Percentiles rank a stretch among this genome's conserved stretches.
Evolutionary conservation across 805 yeast species (phyloP).

Genomic region (Suhomyces vadensis): DNA sequence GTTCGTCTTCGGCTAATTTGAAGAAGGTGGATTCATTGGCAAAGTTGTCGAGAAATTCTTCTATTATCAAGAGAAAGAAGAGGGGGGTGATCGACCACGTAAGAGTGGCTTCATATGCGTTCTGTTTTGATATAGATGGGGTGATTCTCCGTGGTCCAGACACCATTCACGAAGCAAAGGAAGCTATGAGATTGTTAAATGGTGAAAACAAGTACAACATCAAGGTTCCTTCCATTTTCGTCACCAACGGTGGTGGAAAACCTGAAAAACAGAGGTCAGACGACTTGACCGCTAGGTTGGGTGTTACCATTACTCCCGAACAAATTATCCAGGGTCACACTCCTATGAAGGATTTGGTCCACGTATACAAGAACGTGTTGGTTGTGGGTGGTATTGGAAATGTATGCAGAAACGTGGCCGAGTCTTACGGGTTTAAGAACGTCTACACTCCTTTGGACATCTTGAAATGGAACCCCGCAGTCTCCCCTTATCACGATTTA

Average conservation of each 20-base stretch:
- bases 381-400: conserved; percentile 91
- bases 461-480: conserved; percentile 84
- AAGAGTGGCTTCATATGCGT: conserved; percentile 79
- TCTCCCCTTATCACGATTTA: conserved; percentile 77
- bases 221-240: conserved; percentile 78
- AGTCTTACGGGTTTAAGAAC: conserved; percentile 78
- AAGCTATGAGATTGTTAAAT: conserved; percentile 69
- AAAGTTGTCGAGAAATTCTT: conserved; percentile 47
- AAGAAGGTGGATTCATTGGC: conserved; percentile 47
- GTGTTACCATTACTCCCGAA: conserved; percentile 60
- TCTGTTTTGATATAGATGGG: conserved; percentile 93
- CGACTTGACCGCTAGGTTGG: conserved; percentile 65
- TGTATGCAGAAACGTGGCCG: conserved; percentile 79
- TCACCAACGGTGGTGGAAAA: conserved; percentile 92
- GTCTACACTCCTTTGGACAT: conserved; percentile 82
- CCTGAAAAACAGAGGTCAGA: conserved; percentile 73
- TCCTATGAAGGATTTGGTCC: conserved; percentile 83
- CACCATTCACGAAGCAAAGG: conserved; percentile 76
- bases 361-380: conserved; percentile 66
- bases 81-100: conserved; percentile 62
- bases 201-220: conserved; percentile 78
- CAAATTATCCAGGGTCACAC: conserved; percentile 94
- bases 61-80: conserved; percentile 48
- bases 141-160: conserved; percentile 84
- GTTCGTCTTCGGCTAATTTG: conserved; percentile 35